Evolutionary conservation across 2,329 filamentous ascomycete genomes (phyloP), one percentile per base, ranked within the genome.

Genomic region (Geosmithia putterillii): DNA sequence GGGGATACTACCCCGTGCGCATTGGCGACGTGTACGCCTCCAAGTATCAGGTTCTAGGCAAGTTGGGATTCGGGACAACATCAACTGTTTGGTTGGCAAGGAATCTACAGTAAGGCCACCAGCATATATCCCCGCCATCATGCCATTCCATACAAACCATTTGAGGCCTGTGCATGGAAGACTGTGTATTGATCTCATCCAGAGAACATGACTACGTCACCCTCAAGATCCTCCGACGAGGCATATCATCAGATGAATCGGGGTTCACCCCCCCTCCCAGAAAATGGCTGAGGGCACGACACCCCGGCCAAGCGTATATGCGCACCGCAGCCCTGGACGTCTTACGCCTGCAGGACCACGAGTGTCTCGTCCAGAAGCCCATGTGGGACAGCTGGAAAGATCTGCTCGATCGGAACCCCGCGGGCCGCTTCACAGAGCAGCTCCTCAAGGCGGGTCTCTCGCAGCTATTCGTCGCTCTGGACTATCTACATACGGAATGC

Each of bases 81-180:
- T 64, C 62, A 3, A 70, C 65, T 4, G 63, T 68, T 39, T 70
- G 64, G 66, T 56, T 67, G 4, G 54, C 51, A 14, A 47, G 50
- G 3, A 50, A 55, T 32, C 46, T 55, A 3, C 9, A 37, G 52
- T 53, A 44, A n/a, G n/a, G n/a, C n/a, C n/a, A n/a, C n/a, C n/a
- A n/a, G n/a, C n/a, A n/a, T n/a, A n/a, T n/a, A n/a, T n/a, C n/a
- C 10, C 38, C 36, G 28, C 28, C 28, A 32, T 15, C 8, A 32
- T 8, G 28, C 15, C 15, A 8, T 32, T 15, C 28, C 8, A 32
- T 8, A 32, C 15, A 15, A 32, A 8, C 8, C 28, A 8, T 32
- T 15, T 32, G 8, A 15, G 15, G 8, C 15, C 28, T 32, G 8
- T 8, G 28, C 28, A 8, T 32, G 15, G 15, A 32, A 32, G 28